Evolutionary conservation across 202 grass and related monocot species (phyloP).

Genomic region (Setaria italica): DNA sequence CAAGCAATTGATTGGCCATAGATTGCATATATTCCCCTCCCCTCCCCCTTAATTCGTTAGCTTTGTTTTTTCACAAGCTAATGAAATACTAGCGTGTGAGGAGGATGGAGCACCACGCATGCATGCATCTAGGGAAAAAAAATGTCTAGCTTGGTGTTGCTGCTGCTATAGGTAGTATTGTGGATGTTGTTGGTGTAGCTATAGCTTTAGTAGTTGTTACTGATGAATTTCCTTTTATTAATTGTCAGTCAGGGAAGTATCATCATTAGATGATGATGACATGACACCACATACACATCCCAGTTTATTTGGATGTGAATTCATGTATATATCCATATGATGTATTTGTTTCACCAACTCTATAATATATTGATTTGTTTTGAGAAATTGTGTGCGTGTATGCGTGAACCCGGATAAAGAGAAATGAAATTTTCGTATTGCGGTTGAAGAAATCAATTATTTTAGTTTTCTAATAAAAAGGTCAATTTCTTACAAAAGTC

Average conservation of each 20-base stretch:
- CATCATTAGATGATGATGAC: constrained; percentile 43
- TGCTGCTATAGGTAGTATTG: constrained; percentile 26
- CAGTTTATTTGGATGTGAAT: constrained; percentile 48
- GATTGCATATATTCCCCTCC: constrained; percentile 32
- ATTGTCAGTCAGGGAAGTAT: constrained; percentile 22
- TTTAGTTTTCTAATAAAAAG: neutral
- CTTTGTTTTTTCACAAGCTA: constrained; percentile 58
- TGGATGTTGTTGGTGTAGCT: constrained; percentile 16
- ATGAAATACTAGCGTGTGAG: constrained; percentile 30
- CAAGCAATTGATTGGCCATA: constrained; percentile 14
- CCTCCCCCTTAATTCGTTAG: constrained; percentile 28
- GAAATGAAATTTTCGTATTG: neutral
- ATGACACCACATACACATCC: constrained; percentile 27
- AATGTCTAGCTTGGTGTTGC: constrained; percentile 26
- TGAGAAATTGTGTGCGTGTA: neutral
- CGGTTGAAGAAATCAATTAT: neutral
- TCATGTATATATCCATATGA: neutral
- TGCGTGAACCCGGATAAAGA: neutral
- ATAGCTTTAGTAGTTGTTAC: constrained; percentile 24
- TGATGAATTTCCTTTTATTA: constrained; percentile 40
- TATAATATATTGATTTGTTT: constrained; percentile 39
- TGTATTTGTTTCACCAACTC: constrained; percentile 1
- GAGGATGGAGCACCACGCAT: constrained; percentile 41
- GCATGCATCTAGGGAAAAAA: constrained; percentile 1
- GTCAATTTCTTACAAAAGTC: neutral